Percentiles rank a stretch among this genome's conserved stretches.
Evolutionary conservation across 805 yeast genomes (phyloP).

Genomic region (Candida pini): DNA sequence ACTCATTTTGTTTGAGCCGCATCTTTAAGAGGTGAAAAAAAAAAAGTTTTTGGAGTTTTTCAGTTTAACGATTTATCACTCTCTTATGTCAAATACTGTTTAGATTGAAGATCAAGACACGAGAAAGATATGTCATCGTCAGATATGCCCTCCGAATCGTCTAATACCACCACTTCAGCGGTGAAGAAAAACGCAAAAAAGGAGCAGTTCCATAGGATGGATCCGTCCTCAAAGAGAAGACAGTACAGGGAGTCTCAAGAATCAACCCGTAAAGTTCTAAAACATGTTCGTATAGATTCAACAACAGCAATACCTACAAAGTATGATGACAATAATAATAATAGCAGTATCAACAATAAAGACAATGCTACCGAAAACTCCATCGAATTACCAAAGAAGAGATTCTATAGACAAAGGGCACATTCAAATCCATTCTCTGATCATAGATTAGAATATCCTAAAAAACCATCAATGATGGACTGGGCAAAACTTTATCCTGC

Average conservation of each 20-base stretch:
- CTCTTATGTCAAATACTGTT: too few relatives aligned
- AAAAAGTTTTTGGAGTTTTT: too few relatives aligned
- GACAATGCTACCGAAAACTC: neutral
- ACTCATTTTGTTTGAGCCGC: too few relatives aligned
- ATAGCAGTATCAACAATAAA: slow-evolving; percentile 17
- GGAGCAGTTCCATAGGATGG: slow-evolving; percentile 3
- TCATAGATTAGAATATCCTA: slow-evolving; percentile 86
- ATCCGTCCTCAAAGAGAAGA: slow-evolving; percentile 34
- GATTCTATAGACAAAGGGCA: slow-evolving; percentile 93
- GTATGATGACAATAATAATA: slow-evolving; percentile 14
- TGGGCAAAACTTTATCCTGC: slow-evolving; percentile 78
- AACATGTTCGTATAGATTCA: slow-evolving; percentile 41
- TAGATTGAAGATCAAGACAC: too few relatives aligned
- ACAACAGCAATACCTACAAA: slow-evolving; percentile 8
- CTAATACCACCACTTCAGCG: too few relatives aligned
- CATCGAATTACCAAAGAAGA: slow-evolving; percentile 60
- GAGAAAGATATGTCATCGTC: too few relatives aligned
- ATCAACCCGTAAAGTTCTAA: slow-evolving; percentile 37
- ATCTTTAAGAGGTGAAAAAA: too few relatives aligned
- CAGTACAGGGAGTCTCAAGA: slow-evolving; percentile 45
- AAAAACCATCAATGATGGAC: slow-evolving; percentile 75
- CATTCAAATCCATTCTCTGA: slow-evolving; percentile 97
- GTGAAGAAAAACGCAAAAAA: slow-evolving; percentile 1
- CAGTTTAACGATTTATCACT: too few relatives aligned
- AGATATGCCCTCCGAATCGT: too few relatives aligned